phyloP scores from a whole-genome alignment of 2,329 filamentous ascomycete genomes.

The Cordyceps tenuipes region DNA sequence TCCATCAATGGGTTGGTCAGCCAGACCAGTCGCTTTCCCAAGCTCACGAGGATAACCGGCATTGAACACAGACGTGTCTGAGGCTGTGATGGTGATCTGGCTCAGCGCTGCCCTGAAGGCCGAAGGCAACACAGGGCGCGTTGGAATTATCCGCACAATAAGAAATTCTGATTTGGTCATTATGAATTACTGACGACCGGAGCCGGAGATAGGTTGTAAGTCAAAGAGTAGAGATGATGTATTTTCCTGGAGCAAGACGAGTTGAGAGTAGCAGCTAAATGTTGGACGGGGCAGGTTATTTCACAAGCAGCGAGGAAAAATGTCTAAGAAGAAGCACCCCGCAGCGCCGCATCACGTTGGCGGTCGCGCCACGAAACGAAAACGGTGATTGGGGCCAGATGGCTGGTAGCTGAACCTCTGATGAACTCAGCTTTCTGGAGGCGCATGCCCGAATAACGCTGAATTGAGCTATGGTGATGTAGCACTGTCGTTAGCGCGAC shows the following conservation, averaged over 20 bases:
- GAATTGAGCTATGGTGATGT: not conserved
- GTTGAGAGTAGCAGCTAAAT: not conserved
- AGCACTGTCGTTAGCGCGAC: not conserved
- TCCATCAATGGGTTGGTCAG: not conserved
- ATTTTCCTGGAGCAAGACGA: not conserved
- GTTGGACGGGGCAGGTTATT: not conserved
- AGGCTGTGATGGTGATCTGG: slow-evolving; percentile 5
- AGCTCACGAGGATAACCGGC: not conserved
- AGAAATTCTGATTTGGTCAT: slow-evolving; percentile 7
- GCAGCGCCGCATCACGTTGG: not conserved
- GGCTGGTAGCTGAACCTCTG: not conserved
- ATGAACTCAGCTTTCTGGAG: not conserved
- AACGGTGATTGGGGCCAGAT: not conserved
- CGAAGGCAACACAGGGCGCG: not conserved
- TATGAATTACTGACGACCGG: not conserved
- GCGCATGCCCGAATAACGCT: not conserved
- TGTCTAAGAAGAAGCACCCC: not conserved
- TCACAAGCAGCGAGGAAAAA: not conserved
- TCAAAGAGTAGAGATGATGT: not conserved
- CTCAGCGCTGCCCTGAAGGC: slow-evolving; percentile 3
- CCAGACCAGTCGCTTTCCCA: slow-evolving; percentile 7
- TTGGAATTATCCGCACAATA: slow-evolving; percentile 9
- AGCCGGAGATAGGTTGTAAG: too few species aligned
- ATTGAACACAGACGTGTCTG: not conserved
- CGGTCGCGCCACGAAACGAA: not conserved